phyloP scores from a whole-genome alignment of 306 rosid species.

The Abrus pulchellus region DNA sequence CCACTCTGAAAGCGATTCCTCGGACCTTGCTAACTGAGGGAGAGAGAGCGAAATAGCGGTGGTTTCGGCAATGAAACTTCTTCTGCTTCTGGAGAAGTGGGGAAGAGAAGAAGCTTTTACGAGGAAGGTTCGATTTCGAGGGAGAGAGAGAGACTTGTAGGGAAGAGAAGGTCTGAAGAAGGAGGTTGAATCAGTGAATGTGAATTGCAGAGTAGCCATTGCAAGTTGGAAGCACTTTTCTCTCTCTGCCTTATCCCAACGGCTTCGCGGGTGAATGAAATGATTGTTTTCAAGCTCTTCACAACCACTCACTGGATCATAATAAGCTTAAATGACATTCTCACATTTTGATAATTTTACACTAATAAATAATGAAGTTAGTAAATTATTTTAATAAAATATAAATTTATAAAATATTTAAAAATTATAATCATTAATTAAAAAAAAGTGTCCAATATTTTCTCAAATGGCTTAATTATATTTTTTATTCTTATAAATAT shows the following conservation, averaged over 20 bases:
- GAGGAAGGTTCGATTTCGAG: conserved; percentile 47
- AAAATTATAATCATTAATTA: too few species aligned
- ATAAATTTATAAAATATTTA: too few species aligned
- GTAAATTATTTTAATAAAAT: too few species aligned
- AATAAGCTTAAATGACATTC: neutral
- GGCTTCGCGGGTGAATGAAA: conserved; percentile 37
- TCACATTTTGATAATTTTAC: too few species aligned
- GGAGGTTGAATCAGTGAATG: conserved; percentile 51
- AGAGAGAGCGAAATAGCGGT: conserved; percentile 67
- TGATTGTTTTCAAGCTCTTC: conserved; percentile 27
- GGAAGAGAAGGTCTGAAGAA: conserved; percentile 63
- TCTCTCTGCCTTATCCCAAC: conserved; percentile 61
- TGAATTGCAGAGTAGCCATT: conserved; percentile 83
- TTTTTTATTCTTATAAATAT: too few species aligned
- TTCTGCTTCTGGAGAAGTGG: conserved; percentile 47
- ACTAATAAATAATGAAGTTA: too few species aligned
- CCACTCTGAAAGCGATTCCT: conserved; percentile 86
- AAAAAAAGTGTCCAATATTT: too few species aligned
- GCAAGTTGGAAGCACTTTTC: conserved; percentile 29
- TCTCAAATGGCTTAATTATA: too few species aligned
- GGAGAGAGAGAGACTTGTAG: conserved; percentile 43
- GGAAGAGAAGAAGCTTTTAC: conserved; percentile 56
- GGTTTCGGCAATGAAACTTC: conserved; percentile 73
- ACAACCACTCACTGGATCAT: conserved; percentile 28
- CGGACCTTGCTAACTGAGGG: conserved; percentile 64